A percentile compares a stretch with the other conserved stretches of the same genome.
phyloP scores from a whole-genome alignment of 106 monocot genomes.

The Chionographis japonica region DNA sequence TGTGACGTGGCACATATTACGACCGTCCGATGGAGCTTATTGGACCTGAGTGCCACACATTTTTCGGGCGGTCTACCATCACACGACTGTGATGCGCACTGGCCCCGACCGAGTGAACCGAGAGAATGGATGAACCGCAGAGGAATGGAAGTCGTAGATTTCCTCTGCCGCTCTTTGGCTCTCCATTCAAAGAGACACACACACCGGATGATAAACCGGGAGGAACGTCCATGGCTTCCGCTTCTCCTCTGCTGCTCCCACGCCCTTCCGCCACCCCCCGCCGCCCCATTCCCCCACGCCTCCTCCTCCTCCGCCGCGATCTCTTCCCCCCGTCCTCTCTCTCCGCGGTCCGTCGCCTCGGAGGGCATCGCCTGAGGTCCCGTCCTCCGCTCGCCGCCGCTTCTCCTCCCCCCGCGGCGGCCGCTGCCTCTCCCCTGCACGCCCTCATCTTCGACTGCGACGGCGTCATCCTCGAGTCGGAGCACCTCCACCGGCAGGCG shows the following conservation, averaged over 20 bases:
- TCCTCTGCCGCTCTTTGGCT: too few relatives aligned
- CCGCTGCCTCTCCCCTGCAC: conserved; percentile 41
- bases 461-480: conserved; percentile 95
- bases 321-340: not conserved
- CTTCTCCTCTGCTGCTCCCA: conserved; percentile 15
- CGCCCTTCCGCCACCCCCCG: not conserved
- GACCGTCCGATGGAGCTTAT: too few relatives aligned
- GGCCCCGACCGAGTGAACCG: too few relatives aligned
- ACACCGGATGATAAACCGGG: not conserved
- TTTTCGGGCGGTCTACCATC: too few relatives aligned
- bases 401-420: not conserved
- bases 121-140: too few relatives aligned
- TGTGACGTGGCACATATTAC: too few relatives aligned
- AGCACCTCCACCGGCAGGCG: conserved; percentile 96
- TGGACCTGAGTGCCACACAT: too few relatives aligned
- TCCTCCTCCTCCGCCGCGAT: not conserved
- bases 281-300: not conserved
- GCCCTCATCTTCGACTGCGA: conserved; percentile 97
- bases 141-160: too few relatives aligned
- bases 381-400: conserved; percentile 13
- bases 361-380: not conserved
- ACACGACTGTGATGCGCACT: too few relatives aligned
- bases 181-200: too few relatives aligned
- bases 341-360: not conserved
- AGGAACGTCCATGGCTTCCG: not conserved